Base-by-base conservation (phyloP, 768 basidiomycete genomes). In the Leucosporidium yakuticum region DNA sequence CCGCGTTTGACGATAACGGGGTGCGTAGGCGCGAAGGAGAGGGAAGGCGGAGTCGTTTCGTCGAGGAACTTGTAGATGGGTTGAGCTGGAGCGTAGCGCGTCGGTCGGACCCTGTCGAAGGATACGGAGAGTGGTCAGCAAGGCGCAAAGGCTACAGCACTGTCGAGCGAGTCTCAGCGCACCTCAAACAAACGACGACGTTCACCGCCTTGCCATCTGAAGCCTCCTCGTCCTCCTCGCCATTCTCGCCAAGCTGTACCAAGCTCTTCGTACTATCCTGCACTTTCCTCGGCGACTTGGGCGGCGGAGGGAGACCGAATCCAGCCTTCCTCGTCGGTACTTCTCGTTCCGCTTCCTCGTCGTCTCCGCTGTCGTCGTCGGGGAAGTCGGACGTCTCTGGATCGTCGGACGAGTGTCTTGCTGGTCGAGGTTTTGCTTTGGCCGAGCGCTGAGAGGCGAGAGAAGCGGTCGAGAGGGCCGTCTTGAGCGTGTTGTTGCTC, bases 121-220 rank as follows among this genome's bases (percentile, higher is more conserved):
- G 2, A 21, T 39, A 25, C 11, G 19, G 34, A 6, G 48, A 29
- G 9, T 15, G 1, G n/a, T 54, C 25, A 25, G 4, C 50, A 15
- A 1, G 4, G 2, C 8, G 53, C 25, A 32, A 9, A 20, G 5
- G 23, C 32, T 36, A 7, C 44, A 31, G 2, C 14, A 29, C 9
- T 20, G 7, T 2, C 9, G 7, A 2, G 11, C 55, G 6, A 19
- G 39, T 14, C 20, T n/a, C 19, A 34, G n/a, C 36, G 19, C n/a
- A 73, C 71, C 71, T 59, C 44, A 73, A 27, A 47, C 71, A 73
- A 4, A 73, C 71, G 56, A 73, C 71, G 4, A 73, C 71, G 47
- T 73, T 73, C 65, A 69, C 32, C 54, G 36, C 29, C 65, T 64
- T 67, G 21, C 65, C 68, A 6, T 69, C 68, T 27, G 36, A 55